Percentiles rank a stretch among this genome's conserved stretches.
These are phyloP conservation scores for Teunomyces funiuensis DNA, from an alignment of 805 yeast genomes.

Conservation along the genomic window DNA sequence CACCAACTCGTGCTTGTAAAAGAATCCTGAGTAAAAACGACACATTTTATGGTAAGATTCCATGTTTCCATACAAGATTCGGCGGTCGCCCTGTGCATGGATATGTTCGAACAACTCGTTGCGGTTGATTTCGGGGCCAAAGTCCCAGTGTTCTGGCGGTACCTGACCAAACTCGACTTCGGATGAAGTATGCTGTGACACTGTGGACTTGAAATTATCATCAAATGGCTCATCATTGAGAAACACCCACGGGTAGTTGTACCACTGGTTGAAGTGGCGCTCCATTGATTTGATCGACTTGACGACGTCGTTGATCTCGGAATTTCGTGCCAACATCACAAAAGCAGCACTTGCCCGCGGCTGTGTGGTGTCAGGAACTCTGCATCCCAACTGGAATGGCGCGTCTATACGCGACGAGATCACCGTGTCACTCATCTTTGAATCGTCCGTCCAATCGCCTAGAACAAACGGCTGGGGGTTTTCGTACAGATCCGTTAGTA, in stretches of 20 bases:
- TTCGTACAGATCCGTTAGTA: neutral
- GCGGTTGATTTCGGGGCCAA: slow-evolving; percentile 42
- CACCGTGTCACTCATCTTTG: slow-evolving; percentile 13
- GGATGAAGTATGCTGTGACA: slow-evolving; percentile 54
- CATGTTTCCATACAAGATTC: slow-evolving; percentile 79
- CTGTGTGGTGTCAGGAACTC: slow-evolving; percentile 37
- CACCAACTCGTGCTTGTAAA: slow-evolving; percentile 77
- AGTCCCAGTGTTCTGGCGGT: slow-evolving; percentile 64
- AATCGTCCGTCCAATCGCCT: neutral
- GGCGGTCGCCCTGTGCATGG: slow-evolving; percentile 78
- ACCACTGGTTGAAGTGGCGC: slow-evolving; percentile 91
- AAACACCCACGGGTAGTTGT: slow-evolving; percentile 87
- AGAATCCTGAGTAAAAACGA: slow-evolving; percentile 79
- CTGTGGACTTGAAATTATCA: slow-evolving; percentile 57
- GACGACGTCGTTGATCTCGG: slow-evolving; percentile 75
- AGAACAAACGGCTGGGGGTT: neutral
- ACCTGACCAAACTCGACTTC: slow-evolving; percentile 72
- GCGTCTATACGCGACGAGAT: slow-evolving; percentile 24
- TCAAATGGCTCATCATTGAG: slow-evolving; percentile 77
- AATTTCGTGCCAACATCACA: slow-evolving; percentile 79
- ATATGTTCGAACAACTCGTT: slow-evolving; percentile 55
- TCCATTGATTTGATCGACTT: slow-evolving; percentile 74
- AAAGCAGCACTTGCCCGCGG: slow-evolving; percentile 78
- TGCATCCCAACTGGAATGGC: slow-evolving; percentile 59
- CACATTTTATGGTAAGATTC: slow-evolving; percentile 93